Conservation (phyloP, 2,329 filamentous ascomycete genomes). For the Fusarium equiseti region DNA sequence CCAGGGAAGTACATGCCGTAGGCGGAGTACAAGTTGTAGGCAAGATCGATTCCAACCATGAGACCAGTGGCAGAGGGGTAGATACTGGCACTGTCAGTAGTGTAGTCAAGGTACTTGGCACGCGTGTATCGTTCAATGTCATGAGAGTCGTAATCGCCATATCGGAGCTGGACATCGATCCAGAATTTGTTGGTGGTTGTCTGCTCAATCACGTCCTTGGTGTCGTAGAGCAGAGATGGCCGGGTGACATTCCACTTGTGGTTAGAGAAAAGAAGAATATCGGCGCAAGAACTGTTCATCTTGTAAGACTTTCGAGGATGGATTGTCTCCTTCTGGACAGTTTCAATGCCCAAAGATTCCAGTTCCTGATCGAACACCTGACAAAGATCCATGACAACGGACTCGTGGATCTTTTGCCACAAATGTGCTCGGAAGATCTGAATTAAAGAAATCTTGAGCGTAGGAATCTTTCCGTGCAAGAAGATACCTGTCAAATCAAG, state of each 20-base stretch:
- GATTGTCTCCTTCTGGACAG: constrained; percentile 98
- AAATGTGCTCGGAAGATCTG: constrained; percentile 99
- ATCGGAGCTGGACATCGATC: constrained; percentile 95
- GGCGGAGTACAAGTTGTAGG: constrained; percentile 97
- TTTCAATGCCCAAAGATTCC: constrained; percentile 95
- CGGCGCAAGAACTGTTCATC: constrained; percentile 99
- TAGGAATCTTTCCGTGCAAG: constrained; percentile 98
- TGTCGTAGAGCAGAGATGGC: constrained; percentile 93
- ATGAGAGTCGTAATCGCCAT: constrained; percentile 98
- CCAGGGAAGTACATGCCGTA: constrained; percentile 99
- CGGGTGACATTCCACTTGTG: constrained; percentile 99
- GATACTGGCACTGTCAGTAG: constrained; percentile 97
- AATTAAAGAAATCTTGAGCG: constrained; percentile 96
- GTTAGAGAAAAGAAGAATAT: constrained; percentile 95
- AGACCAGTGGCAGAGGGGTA: constrained; percentile 96
- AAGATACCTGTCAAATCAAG: constrained; percentile 98
- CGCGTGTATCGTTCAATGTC: constrained; percentile 98
- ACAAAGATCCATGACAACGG: constrained; percentile 97
- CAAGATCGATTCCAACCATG: constrained; percentile 97
- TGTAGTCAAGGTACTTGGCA: constrained; percentile 98
- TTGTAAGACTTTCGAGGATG: constrained; percentile 99
- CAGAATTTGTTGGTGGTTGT: constrained; percentile 99
- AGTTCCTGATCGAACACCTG: constrained; percentile 98
- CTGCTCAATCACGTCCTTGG: constrained; percentile 92
- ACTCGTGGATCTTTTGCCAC: constrained; percentile 99